phyloP scores from a whole-genome alignment of 129 eudicot genomes.

The Apium graveolens region DNA sequence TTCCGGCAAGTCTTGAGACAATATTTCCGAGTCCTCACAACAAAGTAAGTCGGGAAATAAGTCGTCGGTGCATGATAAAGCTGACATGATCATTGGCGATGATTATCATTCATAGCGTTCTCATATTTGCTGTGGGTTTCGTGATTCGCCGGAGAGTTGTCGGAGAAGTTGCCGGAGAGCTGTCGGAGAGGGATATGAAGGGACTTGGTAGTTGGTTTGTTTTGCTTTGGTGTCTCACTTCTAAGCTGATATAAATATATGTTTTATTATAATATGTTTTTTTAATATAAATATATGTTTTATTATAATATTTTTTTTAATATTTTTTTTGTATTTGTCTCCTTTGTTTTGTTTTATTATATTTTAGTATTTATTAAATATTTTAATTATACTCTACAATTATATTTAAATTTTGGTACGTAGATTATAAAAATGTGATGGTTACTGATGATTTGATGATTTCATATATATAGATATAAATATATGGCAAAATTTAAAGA shows the following conservation, averaged over 20 bases:
- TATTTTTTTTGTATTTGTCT: no score
- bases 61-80: slow-evolving; percentile 58
- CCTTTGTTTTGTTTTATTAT: no score
- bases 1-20: slow-evolving; percentile 48
- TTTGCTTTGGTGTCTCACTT: not conserved
- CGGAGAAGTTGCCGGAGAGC: slow-evolving; percentile 23
- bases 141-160: not conserved
- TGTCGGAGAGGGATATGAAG: not conserved
- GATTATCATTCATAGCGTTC: slow-evolving; percentile 30
- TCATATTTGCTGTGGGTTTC: slow-evolving; percentile 13
- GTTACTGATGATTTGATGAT: no score
- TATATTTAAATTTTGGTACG: no score
- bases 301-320: no score
- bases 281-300: no score
- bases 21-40: slow-evolving; percentile 62
- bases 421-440: no score
- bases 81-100: slow-evolving; percentile 58
- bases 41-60: slow-evolving; percentile 78
- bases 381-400: no score
- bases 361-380: no score
- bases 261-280: not conserved
- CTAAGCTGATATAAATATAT: not conserved
- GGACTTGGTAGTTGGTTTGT: not conserved
- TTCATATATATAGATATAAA: no score
- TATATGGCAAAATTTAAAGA: no score